A percentile compares a stretch with the other conserved stretches of the same genome.
Evolutionary conservation across 352 stramenopile species (phyloP).

Genomic region (Phytophthora citrophthora): DNA sequence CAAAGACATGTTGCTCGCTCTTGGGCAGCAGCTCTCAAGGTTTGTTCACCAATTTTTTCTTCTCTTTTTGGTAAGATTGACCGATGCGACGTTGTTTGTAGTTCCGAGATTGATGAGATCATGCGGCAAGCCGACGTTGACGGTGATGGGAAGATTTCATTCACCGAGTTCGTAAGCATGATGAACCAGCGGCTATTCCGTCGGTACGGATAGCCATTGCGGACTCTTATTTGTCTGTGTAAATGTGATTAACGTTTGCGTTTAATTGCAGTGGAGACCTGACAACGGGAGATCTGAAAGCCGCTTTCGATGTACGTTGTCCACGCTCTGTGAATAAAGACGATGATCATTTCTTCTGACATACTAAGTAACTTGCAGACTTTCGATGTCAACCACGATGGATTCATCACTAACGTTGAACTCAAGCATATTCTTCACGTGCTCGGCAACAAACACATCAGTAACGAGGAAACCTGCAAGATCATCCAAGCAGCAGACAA

Average conservation of each 20-base stretch:
- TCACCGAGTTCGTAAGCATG: conserved; percentile 79
- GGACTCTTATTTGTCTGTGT: neutral
- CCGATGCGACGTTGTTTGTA: conserved; percentile 16
- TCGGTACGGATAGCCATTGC: conserved; percentile 29
- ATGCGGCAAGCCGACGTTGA: conserved; percentile 74
- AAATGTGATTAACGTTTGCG: neutral
- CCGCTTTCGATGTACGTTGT: conserved; percentile 60
- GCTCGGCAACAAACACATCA: conserved; percentile 60
- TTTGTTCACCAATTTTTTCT: conserved; percentile 18
- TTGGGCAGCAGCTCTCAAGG: conserved; percentile 63
- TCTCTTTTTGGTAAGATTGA: neutral
- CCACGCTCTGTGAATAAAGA: neutral
- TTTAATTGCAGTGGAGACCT: conserved; percentile 49
- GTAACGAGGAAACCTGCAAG: conserved; percentile 48
- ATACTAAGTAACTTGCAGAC: conserved; percentile 33
- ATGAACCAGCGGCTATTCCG: conserved; percentile 79
- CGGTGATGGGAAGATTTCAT: conserved; percentile 78
- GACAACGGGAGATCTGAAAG: conserved; percentile 59
- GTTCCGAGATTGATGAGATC: conserved; percentile 67
- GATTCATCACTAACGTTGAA: conserved; percentile 73
- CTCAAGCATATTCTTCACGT: conserved; percentile 69
- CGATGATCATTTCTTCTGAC: neutral
- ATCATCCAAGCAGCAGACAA: conserved; percentile 80
- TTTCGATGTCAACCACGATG: conserved; percentile 75
- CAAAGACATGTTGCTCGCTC: conserved; percentile 48